phyloP scores from a whole-genome alignment of 2,329 filamentous ascomycete species.

The Thielaviopsis ethacetica region DNA sequence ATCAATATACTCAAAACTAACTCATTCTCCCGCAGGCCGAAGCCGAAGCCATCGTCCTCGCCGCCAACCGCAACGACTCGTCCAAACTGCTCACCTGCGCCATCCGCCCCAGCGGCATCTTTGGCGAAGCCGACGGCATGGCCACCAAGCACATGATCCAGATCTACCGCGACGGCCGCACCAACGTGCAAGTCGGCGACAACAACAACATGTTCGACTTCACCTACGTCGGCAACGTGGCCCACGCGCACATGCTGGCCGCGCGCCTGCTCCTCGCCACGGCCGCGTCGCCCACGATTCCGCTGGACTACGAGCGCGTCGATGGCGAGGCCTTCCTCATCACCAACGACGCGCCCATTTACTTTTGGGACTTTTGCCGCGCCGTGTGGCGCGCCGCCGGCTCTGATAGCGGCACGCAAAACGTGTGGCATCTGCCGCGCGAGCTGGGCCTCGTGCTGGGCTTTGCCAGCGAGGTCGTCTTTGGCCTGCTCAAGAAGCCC shows the following conservation, averaged over 20 bases:
- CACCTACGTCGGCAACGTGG: slow-evolving; percentile 47
- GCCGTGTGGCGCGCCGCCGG: slow-evolving; percentile 56
- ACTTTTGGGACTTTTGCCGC: slow-evolving; percentile 80
- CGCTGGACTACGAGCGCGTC: slow-evolving; percentile 56
- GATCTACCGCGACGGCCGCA: slow-evolving; percentile 50
- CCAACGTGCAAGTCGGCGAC: slow-evolving; percentile 64
- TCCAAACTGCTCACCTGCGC: slow-evolving; percentile 56
- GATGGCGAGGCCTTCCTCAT: slow-evolving; percentile 83
- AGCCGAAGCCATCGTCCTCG: slow-evolving; percentile 66
- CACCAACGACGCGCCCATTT: slow-evolving; percentile 75
- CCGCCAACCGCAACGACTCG: slow-evolving; percentile 47
- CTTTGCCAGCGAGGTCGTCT: slow-evolving; percentile 35
- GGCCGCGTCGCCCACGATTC: slow-evolving; percentile 33
- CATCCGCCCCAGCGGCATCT: slow-evolving; percentile 75
- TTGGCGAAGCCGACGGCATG: slow-evolving; percentile 76
- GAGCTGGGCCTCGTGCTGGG: slow-evolving; percentile 36
- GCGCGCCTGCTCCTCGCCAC: slow-evolving; percentile 51
- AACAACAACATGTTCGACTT: slow-evolving; percentile 49
- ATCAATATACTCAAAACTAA: background rate
- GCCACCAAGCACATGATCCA: slow-evolving; percentile 57
- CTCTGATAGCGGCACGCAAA: slow-evolving; percentile 31
- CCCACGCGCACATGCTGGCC: slow-evolving; percentile 70
- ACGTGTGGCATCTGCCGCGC: slow-evolving; percentile 38
- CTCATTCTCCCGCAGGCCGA: slow-evolving; percentile 35
- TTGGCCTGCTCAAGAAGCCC: slow-evolving; percentile 30